Percentiles rank a stretch among this genome's conserved stretches.
These are phyloP conservation scores for Sinapis alba DNA, from an alignment of 441 rosid species.

Conservation along the genomic window DNA sequence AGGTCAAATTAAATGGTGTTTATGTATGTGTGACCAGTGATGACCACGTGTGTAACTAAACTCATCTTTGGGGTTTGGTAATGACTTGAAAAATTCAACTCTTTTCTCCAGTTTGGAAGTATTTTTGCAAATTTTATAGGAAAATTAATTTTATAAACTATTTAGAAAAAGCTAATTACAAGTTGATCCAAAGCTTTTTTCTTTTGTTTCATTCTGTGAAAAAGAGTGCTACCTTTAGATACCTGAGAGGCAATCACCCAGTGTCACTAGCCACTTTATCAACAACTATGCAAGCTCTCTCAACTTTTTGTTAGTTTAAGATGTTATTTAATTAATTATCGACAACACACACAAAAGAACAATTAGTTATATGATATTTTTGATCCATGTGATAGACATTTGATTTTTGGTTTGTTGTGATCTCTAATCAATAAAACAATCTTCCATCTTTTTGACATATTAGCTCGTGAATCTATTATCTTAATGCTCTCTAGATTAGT, in stretches of 20 bases:
- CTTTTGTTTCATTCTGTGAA: not conserved
- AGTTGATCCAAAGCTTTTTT: not conserved
- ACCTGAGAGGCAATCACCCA: not conserved
- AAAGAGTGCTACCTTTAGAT: not conserved
- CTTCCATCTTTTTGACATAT: not conserved
- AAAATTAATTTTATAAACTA: not conserved
- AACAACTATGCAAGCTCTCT: not conserved
- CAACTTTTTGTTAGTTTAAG: not conserved
- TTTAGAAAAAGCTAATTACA: not conserved
- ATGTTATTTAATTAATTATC: not conserved
- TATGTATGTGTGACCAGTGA: conserved; percentile 13
- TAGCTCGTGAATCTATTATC: not conserved
- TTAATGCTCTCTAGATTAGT: not conserved
- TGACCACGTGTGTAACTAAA: conserved; percentile 28
- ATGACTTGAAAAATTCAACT: conserved; percentile 22
- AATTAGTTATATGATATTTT: not conserved
- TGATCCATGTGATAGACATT: not conserved
- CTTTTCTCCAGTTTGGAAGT: not conserved
- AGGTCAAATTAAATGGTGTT: conserved; percentile 20
- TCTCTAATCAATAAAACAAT: not conserved
- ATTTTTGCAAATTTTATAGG: not conserved
- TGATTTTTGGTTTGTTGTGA: not conserved
- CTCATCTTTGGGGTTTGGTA: conserved; percentile 35
- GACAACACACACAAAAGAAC: not conserved
- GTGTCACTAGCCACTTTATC: conserved; percentile 1